Conservation (phyloP, 2,329 filamentous ascomycete genomes). For the Fusarium ambrosium region DNA sequence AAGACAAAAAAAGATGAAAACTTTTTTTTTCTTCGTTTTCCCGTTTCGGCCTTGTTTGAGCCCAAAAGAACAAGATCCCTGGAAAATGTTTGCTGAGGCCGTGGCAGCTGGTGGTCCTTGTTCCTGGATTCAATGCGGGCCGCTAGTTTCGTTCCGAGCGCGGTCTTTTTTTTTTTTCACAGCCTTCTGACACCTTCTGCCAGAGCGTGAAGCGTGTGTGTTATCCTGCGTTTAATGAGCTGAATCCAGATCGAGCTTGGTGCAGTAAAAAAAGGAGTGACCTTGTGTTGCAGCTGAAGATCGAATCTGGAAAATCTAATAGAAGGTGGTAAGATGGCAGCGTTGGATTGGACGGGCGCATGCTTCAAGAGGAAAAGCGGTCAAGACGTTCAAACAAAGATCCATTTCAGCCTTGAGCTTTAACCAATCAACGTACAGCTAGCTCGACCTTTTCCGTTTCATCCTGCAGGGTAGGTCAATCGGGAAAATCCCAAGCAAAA, state of each 20-base stretch:
- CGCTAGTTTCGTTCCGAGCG: constrained; percentile 31
- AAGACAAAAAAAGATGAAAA: constrained; percentile 1
- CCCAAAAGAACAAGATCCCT: constrained; percentile 18
- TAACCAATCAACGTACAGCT: constrained; percentile 17
- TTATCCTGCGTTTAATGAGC: constrained; percentile 13
- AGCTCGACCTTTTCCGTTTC: background rate
- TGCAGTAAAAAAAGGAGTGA: constrained; percentile 16
- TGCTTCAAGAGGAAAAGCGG: constrained; percentile 43
- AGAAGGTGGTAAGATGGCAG: constrained; percentile 14
- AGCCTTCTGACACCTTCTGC: background rate
- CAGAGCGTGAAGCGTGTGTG: background rate
- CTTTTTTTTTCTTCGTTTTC: constrained; percentile 10
- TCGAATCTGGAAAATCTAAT: constrained; percentile 30
- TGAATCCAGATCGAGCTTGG: constrained; percentile 25
- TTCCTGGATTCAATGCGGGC: constrained; percentile 45
- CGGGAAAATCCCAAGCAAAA: background rate
- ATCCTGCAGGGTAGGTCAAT: constrained; percentile 31
- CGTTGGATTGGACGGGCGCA: constrained; percentile 27
- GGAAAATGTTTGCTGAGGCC: constrained; percentile 13
- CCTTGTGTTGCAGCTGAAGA: constrained; percentile 26
- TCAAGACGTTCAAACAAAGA: constrained; percentile 27
- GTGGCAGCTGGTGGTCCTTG: constrained; percentile 38
- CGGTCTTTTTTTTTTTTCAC: constrained; percentile 20
- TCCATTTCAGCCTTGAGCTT: background rate
- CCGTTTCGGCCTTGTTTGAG: constrained; percentile 12